phyloP scores from a whole-genome alignment of 495 filamentous ascomycete genomes.

The Aspergillus olivimuriae region DNA sequence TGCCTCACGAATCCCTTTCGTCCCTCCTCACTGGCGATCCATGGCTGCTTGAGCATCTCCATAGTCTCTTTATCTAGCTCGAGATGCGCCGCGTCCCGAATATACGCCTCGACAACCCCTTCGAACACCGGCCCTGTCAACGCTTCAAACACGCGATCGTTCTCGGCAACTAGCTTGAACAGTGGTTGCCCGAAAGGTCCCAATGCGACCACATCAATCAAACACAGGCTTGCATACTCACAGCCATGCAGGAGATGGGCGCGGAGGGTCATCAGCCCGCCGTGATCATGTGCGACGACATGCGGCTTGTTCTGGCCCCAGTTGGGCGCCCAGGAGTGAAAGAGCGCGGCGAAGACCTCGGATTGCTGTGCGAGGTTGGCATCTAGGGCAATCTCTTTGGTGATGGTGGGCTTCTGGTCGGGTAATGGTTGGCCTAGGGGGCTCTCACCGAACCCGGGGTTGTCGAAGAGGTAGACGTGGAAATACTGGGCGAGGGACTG shows the following conservation, averaged over 20 bases:
- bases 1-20: slow-evolving; percentile 19
- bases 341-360: slow-evolving; percentile 24
- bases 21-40: slow-evolving; percentile 19
- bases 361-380: slow-evolving; percentile 21
- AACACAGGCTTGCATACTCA: slow-evolving; percentile 22
- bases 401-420: slow-evolving; percentile 2
- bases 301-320: slow-evolving; percentile 17
- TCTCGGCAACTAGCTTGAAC: slow-evolving; percentile 25
- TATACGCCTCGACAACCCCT: slow-evolving; percentile 25
- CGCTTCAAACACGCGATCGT: slow-evolving; percentile 20
- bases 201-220: slow-evolving; percentile 30
- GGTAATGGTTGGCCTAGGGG: slow-evolving; percentile 12
- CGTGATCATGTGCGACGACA: slow-evolving; percentile 31
- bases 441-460: slow-evolving; percentile 27
- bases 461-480: slow-evolving; percentile 34
- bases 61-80: slow-evolving; percentile 14
- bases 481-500: slow-evolving; percentile 17
- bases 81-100: slow-evolving; percentile 19
- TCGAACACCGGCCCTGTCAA: slow-evolving; percentile 22
- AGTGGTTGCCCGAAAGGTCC: slow-evolving; percentile 26
- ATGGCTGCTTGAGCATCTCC: slow-evolving; percentile 20
- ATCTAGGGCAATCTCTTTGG: slow-evolving; percentile 12
- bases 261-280: slow-evolving; percentile 23
- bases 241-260: slow-evolving; percentile 20
- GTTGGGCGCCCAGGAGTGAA: slow-evolving; percentile 13